Conservation (phyloP, 306 rosid genomes). For the Quercus rubra region DNA sequence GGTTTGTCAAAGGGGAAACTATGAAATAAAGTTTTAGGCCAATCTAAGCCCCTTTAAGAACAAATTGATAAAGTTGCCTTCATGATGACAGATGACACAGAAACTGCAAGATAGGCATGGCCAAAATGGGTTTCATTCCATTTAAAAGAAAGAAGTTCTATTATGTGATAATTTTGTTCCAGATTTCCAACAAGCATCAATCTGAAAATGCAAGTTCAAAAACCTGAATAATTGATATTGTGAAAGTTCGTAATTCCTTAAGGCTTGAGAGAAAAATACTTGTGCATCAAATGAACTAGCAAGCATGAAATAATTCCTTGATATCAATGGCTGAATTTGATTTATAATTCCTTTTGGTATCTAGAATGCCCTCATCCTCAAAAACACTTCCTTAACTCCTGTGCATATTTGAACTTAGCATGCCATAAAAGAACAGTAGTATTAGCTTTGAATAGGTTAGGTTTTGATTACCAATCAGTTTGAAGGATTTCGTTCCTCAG, state of each 20-base stretch:
- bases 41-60: not conserved
- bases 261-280: not conserved
- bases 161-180: not conserved
- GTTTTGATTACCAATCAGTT: slow-evolving; percentile 81
- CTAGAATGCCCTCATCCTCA: not conserved
- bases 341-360: not conserved
- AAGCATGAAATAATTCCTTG: not conserved
- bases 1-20: not conserved
- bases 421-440: slow-evolving; percentile 7
- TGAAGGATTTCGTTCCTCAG: slow-evolving; percentile 90
- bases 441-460: slow-evolving; percentile 14
- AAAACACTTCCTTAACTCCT: not conserved
- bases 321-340: not conserved
- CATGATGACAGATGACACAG: not conserved
- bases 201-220: not conserved
- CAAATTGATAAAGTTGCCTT: not conserved
- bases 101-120: not conserved
- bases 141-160: not conserved
- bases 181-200: not conserved
- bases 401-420: not conserved
- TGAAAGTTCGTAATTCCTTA: not conserved
- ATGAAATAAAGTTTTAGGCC: not conserved
- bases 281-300: not conserved
- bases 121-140: not conserved
- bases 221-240: not conserved